Evolutionary conservation across 495 filamentous ascomycete species (phyloP), one percentile per base, ranked within the genome.

Genomic region (Xylaria longipes): DNA sequence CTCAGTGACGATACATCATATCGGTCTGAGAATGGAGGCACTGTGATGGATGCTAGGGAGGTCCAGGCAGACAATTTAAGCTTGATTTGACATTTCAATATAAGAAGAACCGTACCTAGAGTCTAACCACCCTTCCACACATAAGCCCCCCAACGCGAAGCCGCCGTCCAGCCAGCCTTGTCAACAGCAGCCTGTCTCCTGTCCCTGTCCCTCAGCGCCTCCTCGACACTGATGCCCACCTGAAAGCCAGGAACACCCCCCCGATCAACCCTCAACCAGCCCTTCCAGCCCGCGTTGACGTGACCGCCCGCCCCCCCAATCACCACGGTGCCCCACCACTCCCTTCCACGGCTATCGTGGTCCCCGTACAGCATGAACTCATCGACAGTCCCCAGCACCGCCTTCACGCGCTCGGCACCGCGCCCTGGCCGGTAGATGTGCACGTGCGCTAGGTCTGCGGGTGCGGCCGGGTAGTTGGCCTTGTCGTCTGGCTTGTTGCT

Each of bases 181-280:
- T 82, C 78, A 0, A 87, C 83, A 68, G 80, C 80, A 43, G 79
- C 77, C 75, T 80, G 77, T 69, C 84, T 80, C 65, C 79, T 80
- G 48, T 78, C 73, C 27, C 87, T 85, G 74, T 91, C 87, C 5
- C 72, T 79, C 58, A 84, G 76, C 0, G 87, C 89, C 76, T 92
- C 88, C 45, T 88, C 82, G 0, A 87, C 75, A 60, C 86, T 89
- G 56, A 89, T 82, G 0, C 81, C 83, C 15, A 81, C 79, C 12
- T 83, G 83, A 79, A 93, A 93, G 14, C 81, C 71, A 3, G 52
- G 31, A 3, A 82, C 77, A 65, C 80, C 80, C 25, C 84, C 80
- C 37, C 82, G 72, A 11, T 87, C 83, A 48, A 87, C 81, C 27
- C 80, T 77, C 46, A 87, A 60, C 83, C 86, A 87, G 2, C 85